A percentile compares a stretch with the other conserved stretches of the same genome.
Conservation (phyloP, 1,284 basidiomycete genomes). For the Puccinia horiana region DNA sequence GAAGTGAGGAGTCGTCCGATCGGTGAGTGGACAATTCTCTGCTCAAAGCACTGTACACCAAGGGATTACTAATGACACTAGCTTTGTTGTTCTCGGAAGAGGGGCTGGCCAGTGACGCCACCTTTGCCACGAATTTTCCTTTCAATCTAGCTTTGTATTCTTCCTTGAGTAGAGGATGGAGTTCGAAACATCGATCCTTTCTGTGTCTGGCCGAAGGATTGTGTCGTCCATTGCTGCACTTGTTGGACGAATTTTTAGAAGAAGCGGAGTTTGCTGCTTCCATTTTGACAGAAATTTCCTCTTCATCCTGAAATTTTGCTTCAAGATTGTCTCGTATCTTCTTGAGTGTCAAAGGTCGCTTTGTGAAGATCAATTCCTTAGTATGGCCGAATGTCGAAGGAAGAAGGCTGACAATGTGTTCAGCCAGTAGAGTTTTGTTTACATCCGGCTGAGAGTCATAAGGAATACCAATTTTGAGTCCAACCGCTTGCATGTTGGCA, state of each 20-base stretch:
- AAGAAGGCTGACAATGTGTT: not conserved
- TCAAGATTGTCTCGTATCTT: not conserved
- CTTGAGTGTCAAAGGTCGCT: not conserved
- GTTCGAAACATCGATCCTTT: not conserved
- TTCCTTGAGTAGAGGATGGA: not conserved
- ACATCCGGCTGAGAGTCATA: not conserved
- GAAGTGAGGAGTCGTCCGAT: not conserved
- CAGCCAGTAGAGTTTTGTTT: not conserved
- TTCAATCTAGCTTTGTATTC: not conserved
- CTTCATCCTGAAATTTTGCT: not conserved
- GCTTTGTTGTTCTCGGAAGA: not conserved
- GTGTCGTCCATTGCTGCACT: conserved; percentile 1
- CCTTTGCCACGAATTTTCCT: too few relatives aligned
- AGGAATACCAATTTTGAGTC: not conserved
- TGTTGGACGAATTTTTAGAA: not conserved
- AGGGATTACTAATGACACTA: not conserved
- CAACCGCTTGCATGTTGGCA: not conserved
- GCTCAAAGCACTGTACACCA: not conserved
- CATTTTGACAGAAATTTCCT: not conserved
- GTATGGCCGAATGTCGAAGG: not conserved
- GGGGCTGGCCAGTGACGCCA: not conserved
- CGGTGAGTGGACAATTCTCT: not conserved
- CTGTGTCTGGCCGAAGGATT: conserved; percentile 2
- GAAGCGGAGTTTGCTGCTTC: not conserved
- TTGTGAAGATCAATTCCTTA: not conserved